Percentiles rank a stretch among this genome's conserved stretches.
Evolutionary conservation across 208 protist genomes (phyloP).

Genomic region (Trypanosoma mega): DNA sequence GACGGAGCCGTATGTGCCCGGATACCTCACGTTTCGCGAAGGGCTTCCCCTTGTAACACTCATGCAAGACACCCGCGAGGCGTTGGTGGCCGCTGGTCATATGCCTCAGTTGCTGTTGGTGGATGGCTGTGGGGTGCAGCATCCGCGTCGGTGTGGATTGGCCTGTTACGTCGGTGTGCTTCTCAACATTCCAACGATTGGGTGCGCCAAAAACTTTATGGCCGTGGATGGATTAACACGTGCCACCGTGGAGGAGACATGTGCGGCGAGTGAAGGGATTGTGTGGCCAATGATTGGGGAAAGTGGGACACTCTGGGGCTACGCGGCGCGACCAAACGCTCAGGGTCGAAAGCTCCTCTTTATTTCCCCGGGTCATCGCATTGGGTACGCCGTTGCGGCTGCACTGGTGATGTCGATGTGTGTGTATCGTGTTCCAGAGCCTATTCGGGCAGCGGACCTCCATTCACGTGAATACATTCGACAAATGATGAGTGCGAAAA

Average conservation of each 20-base stretch:
- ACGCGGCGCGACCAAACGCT: slow-evolving; percentile 43
- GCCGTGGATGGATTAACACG: slow-evolving; percentile 80
- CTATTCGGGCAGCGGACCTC: slow-evolving; percentile 91
- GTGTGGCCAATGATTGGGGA: slow-evolving; percentile 23
- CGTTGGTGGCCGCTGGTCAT: slow-evolving; percentile 27
- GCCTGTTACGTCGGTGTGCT: slow-evolving; percentile 94
- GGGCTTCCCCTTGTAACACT: slow-evolving; percentile 52
- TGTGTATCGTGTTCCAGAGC: slow-evolving; percentile 88
- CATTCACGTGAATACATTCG: slow-evolving; percentile 81
- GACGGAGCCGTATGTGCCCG: slow-evolving; percentile 90
- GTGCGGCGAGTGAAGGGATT: slow-evolving; percentile 13
- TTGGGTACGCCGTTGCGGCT: slow-evolving; percentile 77
- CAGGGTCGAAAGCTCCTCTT: slow-evolving; percentile 78
- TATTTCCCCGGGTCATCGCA: slow-evolving; percentile 91
- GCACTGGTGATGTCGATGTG: slow-evolving; percentile 45
- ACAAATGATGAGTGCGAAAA: background rate
- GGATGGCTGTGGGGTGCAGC: slow-evolving; percentile 96
- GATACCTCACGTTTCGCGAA: slow-evolving; percentile 96
- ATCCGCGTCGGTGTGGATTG: slow-evolving; percentile 90
- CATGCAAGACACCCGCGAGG: slow-evolving; percentile 25
- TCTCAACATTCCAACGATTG: slow-evolving; percentile 89
- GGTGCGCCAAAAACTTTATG: slow-evolving; percentile 91
- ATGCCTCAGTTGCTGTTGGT: slow-evolving; percentile 91
- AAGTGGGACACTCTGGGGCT: slow-evolving; percentile 48
- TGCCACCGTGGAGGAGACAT: slow-evolving; percentile 30